phyloP scores from a whole-genome alignment of 805 yeast species.

The Ogataea haglerorum region DNA sequence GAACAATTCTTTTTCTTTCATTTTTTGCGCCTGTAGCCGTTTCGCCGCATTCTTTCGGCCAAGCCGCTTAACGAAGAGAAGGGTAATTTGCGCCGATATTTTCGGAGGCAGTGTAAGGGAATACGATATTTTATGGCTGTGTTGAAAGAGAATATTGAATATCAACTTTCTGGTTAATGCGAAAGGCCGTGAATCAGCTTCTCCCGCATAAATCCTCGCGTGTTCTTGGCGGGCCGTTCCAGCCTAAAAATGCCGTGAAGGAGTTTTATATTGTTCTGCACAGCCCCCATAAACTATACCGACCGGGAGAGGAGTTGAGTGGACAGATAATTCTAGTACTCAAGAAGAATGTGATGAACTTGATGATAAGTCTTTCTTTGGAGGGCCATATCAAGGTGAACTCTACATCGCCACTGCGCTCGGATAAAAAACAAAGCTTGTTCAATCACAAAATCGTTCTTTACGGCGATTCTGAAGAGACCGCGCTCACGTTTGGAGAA shows the following conservation, averaged over 20 bases:
- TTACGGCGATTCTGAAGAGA: slow-evolving; percentile 43
- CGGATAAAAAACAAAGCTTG: slow-evolving; percentile 45
- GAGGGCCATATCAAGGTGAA: slow-evolving; percentile 55
- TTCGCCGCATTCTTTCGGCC: background rate
- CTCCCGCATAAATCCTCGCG: slow-evolving; percentile 31
- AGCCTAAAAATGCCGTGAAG: slow-evolving; percentile 34
- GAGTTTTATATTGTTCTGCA: slow-evolving; percentile 71
- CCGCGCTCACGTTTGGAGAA: slow-evolving; percentile 67
- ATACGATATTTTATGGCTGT: slow-evolving; percentile 4
- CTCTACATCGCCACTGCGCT: slow-evolving; percentile 51
- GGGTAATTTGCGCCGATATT: background rate
- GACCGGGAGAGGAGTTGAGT: slow-evolving; percentile 73
- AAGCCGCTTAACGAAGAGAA: background rate
- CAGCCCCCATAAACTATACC: slow-evolving; percentile 71
- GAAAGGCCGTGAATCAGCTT: slow-evolving; percentile 49
- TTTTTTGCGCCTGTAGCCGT: background rate
- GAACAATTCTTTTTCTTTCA: slow-evolving; percentile 17
- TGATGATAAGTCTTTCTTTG: slow-evolving; percentile 51
- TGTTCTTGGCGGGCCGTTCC: slow-evolving; percentile 18
- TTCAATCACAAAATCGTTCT: slow-evolving; percentile 57
- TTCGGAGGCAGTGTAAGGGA: background rate
- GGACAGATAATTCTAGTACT: slow-evolving; percentile 61
- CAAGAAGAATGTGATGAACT: slow-evolving; percentile 52
- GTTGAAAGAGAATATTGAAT: slow-evolving; percentile 1
- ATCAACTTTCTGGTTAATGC: slow-evolving; percentile 31